Evolutionary conservation across 495 filamentous ascomycete species (phyloP).

Genomic region (Physcia stellaris): DNA sequence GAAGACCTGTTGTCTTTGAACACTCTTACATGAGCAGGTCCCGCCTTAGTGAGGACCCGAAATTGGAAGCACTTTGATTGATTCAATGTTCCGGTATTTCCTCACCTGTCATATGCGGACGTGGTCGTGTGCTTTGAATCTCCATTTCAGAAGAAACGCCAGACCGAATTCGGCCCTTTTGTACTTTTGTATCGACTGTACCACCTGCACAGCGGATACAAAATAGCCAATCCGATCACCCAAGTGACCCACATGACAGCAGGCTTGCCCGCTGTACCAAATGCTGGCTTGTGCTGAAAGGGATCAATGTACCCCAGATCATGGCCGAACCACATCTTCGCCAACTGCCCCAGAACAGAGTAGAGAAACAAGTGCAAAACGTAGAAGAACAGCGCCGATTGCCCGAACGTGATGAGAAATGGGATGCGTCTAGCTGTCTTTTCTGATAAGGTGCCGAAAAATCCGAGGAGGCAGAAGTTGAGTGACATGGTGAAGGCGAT

Average conservation of each 20-base stretch:
- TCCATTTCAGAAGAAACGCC: slow-evolving; percentile 3
- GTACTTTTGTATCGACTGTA: slow-evolving; percentile 1
- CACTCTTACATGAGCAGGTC: too few relatives aligned
- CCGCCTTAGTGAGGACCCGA: too few relatives aligned
- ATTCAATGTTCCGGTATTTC: too few relatives aligned
- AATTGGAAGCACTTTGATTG: too few relatives aligned
- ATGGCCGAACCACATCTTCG: not conserved
- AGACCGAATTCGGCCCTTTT: slow-evolving; percentile 1
- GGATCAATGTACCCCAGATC: slow-evolving; percentile 1
- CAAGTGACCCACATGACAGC: slow-evolving; percentile 3
- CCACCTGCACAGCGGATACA: slow-evolving; percentile 1
- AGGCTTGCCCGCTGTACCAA: not conserved
- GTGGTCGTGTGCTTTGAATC: too few relatives aligned
- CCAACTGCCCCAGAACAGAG: not conserved
- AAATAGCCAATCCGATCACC: not conserved
- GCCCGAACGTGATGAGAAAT: slow-evolving; percentile 20
- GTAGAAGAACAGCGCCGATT: slow-evolving; percentile 24
- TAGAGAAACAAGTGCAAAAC: slow-evolving; percentile 6
- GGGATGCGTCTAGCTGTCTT: slow-evolving; percentile 8
- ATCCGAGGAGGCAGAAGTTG: slow-evolving; percentile 19
- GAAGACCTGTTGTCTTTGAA: too few relatives aligned
- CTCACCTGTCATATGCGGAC: too few relatives aligned
- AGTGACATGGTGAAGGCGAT: slow-evolving; percentile 20
- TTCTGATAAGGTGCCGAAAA: slow-evolving; percentile 15
- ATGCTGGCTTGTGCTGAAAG: not conserved